A percentile compares a stretch with the other conserved stretches of the same genome.
Evolutionary conservation across 768 basidiomycete species (phyloP).

Genomic region (Saitozyma sp.): DNA sequence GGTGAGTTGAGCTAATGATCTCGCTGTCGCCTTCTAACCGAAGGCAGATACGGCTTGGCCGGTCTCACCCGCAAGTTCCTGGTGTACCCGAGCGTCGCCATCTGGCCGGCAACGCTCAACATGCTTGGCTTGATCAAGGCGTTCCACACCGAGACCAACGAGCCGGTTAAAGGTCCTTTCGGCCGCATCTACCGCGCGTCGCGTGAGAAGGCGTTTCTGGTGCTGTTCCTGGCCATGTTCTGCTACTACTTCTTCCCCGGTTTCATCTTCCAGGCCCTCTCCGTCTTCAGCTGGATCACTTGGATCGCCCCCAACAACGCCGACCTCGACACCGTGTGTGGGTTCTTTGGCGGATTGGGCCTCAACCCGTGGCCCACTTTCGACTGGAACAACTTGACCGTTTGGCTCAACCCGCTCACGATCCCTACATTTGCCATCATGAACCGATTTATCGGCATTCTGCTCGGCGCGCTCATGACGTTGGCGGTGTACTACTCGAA

Average conservation of each 20-base stretch:
- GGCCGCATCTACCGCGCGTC: constrained; percentile 55
- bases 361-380: constrained; percentile 53
- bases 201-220: constrained; percentile 27
- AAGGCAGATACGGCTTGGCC: constrained; percentile 92
- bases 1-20: no score
- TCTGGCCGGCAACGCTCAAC: constrained; percentile 32
- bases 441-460: constrained; percentile 53
- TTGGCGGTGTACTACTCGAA: constrained; percentile 27
- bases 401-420: constrained; percentile 41
- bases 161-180: constrained; percentile 94
- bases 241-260: constrained; percentile 51
- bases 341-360: constrained; percentile 52
- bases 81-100: constrained; percentile 66
- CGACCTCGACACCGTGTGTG: constrained; percentile 47
- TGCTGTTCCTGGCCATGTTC: constrained; percentile 31
- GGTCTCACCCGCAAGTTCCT: constrained; percentile 14
- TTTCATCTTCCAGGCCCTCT: constrained; percentile 34
- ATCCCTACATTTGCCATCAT: constrained; percentile 54
- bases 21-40: no score
- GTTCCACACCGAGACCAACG: constrained; percentile 61
- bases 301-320: constrained; percentile 56
- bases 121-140: constrained; percentile 37
- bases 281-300: constrained; percentile 48
- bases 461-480: constrained; percentile 25
- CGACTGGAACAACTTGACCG: constrained; percentile 49